Base-by-base conservation (phyloP, 441 rosid species). In the Geranium incanum region DNA sequence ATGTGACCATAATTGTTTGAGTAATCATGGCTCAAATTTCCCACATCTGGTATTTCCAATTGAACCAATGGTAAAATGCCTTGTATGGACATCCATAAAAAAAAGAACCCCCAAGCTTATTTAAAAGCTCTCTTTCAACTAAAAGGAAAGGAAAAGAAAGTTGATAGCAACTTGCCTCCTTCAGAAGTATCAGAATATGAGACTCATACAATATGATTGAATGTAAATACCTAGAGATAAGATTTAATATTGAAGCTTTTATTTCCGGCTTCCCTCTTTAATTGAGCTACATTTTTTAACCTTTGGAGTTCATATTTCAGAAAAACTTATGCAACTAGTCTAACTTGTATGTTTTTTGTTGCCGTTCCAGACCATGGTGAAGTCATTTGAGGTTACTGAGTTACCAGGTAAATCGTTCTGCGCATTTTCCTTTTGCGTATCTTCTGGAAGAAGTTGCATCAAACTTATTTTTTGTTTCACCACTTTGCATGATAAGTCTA, bases 351-450 rank as follows among this genome's bases (percentile, higher is more conserved):
- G 60, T 71, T 72, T 62, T 28, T 73, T 72, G 60, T 38, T 74
- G 68, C 43, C 81, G 50, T 68, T 75, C 68, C 81, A 86, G 93
- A 79, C 84, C 69, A 81, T 85, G 82, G 78, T 78, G 41, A 84
- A 86, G 65, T 84, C 93, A 16, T 83, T 88, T 37, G 86, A 88
- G 78, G 91, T 85, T 69, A 84, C 89, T 5, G 89, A 87, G 69
- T 77, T 79, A 55, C 93, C 91, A 79, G 89, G 93, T 88, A 77
- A 39, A 64, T 13, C 41, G 66, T 66, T 13, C n/a, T 72, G 37
- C 59, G n/a, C 48, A 6, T 15, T 39, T 16, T 45, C 71, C 2
- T 16, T 36, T 68, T 70, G 12, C 37, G 43, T 69, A 33, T 43
- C 62, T 64, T 52, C 4, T 8, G 0, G 70, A 50, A 62, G 71